A percentile compares a stretch with the other conserved stretches of the same genome.
Evolutionary conservation across 176 grass and related monocot species (phyloP).

Genomic region (Guadua angustifolia): DNA sequence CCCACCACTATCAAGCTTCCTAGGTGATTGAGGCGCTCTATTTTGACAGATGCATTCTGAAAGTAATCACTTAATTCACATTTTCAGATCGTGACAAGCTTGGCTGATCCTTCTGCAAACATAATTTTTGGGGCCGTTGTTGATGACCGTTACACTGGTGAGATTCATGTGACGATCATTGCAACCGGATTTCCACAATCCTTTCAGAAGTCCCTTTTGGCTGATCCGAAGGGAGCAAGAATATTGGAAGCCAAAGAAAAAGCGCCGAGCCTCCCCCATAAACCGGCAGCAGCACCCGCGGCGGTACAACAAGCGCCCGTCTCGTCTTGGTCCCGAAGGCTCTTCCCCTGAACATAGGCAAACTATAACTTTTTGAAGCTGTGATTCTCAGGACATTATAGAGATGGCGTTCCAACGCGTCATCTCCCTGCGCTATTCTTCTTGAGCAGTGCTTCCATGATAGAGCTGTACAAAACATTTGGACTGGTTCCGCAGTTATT

Average conservation of each 20-base stretch:
- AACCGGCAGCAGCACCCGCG: neutral
- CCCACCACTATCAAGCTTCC: neutral
- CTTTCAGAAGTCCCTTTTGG: constrained; percentile 81
- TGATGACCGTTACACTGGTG: constrained; percentile 82
- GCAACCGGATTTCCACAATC: constrained; percentile 94
- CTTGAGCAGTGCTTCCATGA: neutral
- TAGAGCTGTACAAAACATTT: constrained; percentile 26
- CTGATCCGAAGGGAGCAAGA: constrained; percentile 69
- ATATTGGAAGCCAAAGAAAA: constrained; percentile 65
- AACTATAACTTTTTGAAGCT: neutral
- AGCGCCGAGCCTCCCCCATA: constrained; percentile 30
- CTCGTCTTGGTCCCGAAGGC: constrained; percentile 60
- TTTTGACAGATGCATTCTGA: neutral
- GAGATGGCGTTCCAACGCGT: neutral
- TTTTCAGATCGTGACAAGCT: constrained; percentile 88
- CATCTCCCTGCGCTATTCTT: neutral
- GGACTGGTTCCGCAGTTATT: constrained; percentile 18
- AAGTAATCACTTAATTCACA: neutral
- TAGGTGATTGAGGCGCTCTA: neutral
- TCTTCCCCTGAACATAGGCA: constrained; percentile 62
- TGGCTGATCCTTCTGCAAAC: constrained; percentile 93
- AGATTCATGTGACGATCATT: constrained; percentile 94
- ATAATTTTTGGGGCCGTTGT: constrained; percentile 98
- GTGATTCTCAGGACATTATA: neutral
- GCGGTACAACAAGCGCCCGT: constrained; percentile 33